Base-by-base conservation (phyloP, 2,329 filamentous ascomycete species). In the Cordyceps militaris region DNA sequence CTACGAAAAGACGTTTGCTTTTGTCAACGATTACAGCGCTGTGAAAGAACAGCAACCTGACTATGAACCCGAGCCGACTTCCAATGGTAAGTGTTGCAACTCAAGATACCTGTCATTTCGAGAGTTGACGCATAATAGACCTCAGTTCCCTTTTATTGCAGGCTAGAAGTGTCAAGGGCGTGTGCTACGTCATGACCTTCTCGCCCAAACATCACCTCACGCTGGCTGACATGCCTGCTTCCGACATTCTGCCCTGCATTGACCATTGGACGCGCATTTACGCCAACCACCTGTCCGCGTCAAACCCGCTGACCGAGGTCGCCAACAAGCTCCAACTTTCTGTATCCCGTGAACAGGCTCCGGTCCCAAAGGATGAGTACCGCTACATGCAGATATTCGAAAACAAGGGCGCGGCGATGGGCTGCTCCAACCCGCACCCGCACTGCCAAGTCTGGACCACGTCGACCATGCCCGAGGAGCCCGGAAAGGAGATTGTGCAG, bases 341-440 rank as follows among this genome's bases (percentile, higher is more conserved):
- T 2, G 65, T 77, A 69, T 49, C 66, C 32, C 69, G 62, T 19
- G 70, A 73, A 6, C 67, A 67, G 13, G 68, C 70, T 10, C 72
- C 72, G 6, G 46, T 65, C 1, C 87, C 91, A 4, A 84, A 80
- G 53, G 82, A 88, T 55, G 90, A 96, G 73, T 91, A 96, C 66
- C 84, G 88, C 56, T 97, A 96, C 75, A 97, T 99, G 92, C 94
- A 99, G 70, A 97, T 99, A 63, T 99, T 99, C 62, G 94, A 99
- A 76, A 99, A 99, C 78, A 99, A 99, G 75, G 94, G 94, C 53
- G 85, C 89, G 1, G 91, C 93, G 11, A 99, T 99, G 94, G 94
- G 94, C 53, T 99, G 94, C 77, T 97, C 93, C 1, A 99, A 99
- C 71, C 94, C 94, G 1, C 94, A 99, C 71, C 94, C 94, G 0